Percentiles rank a stretch among this genome's conserved stretches.
Conservation (phyloP, 2,329 filamentous ascomycete genomes). For the Knufia fluminis region DNA sequence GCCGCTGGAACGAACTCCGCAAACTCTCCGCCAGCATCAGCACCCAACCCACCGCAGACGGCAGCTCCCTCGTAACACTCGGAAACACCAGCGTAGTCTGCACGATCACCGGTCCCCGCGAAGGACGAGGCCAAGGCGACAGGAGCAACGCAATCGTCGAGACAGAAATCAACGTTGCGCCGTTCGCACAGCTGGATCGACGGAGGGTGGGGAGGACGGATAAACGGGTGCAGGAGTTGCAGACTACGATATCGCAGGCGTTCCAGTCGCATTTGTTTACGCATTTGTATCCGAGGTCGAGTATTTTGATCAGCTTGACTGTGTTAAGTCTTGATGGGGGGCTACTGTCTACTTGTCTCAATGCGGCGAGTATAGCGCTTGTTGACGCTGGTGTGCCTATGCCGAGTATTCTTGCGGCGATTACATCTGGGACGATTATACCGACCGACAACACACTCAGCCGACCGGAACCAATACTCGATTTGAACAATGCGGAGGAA, state of each 20-base stretch:
- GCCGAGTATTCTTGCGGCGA: conserved; percentile 81
- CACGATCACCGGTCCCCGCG: conserved; percentile 75
- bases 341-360: conserved; percentile 78
- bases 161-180: conserved; percentile 22
- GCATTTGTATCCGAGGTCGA: conserved; percentile 78
- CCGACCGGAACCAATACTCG: conserved; percentile 32
- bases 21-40: conserved; percentile 80
- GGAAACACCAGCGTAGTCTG: conserved; percentile 97
- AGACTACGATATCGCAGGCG: conserved; percentile 66
- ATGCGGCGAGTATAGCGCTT: conserved; percentile 81
- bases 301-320: conserved; percentile 73
- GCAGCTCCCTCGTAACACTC: conserved; percentile 89
- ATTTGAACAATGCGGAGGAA: conserved; percentile 37
- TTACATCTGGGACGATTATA: conserved; percentile 64
- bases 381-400: conserved; percentile 94
- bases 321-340: conserved; percentile 86
- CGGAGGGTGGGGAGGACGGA: conserved; percentile 18
- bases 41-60: conserved; percentile 85
- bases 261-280: conserved; percentile 72
- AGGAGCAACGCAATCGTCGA: conserved; percentile 22
- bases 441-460: conserved; percentile 6
- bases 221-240: conserved; percentile 52
- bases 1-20: conserved; percentile 95
- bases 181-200: conserved; percentile 23
- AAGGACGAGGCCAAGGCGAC: conserved; percentile 39